Conservation (phyloP, 164 flowering plant species). For the Magnolia sinica region DNA sequence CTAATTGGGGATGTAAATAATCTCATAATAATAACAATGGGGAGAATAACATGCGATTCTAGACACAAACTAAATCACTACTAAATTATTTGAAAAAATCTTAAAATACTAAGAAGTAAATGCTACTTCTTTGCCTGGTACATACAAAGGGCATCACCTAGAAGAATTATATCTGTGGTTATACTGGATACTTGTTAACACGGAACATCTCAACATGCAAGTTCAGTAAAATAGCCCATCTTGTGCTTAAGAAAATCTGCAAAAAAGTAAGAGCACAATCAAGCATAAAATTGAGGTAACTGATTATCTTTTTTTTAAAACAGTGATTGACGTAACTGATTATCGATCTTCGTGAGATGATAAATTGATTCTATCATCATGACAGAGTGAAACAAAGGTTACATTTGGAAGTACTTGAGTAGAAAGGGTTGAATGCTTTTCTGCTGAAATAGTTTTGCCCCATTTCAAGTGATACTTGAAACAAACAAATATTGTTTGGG, state of each 20-base stretch:
- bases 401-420: neutral
- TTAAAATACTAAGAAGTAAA: neutral
- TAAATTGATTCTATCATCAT: neutral
- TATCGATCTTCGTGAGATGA: neutral
- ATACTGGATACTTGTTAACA: slow-evolving; percentile 91
- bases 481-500: neutral
- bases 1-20: no score
- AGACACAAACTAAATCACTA: neutral
- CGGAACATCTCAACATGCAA: slow-evolving; percentile 98
- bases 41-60: neutral
- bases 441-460: neutral
- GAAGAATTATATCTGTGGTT: no score
- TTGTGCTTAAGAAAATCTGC: slow-evolving; percentile 96
- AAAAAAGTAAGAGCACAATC: neutral
- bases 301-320: neutral
- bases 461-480: neutral
- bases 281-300: neutral
- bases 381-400: neutral
- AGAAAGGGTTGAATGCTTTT: neutral
- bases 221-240: slow-evolving; percentile 98
- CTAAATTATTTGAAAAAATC: neutral
- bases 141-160: no score
- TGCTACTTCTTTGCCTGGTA: no score
- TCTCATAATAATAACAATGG: neutral
- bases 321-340: neutral